phyloP scores from a whole-genome alignment of 1,284 basidiomycete genomes.

The Agaricales sp. region DNA sequence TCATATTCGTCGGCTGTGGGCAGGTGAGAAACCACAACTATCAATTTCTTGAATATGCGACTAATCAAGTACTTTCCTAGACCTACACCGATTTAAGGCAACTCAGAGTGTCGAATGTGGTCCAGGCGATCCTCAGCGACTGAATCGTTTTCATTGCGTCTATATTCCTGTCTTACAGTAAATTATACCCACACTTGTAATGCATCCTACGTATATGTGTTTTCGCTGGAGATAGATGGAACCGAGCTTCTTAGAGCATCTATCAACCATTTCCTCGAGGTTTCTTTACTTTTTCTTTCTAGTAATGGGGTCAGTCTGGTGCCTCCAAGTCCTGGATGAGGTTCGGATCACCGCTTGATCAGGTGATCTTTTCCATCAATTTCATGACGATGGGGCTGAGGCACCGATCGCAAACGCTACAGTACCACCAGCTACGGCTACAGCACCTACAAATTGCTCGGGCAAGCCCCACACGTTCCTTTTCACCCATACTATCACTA shows the following conservation, averaged over 20 bases:
- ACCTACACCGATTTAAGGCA: constrained; percentile 93
- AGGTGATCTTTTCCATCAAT: too few species aligned
- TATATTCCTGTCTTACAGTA: not conserved
- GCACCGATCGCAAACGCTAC: too few species aligned
- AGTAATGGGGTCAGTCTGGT: too few species aligned
- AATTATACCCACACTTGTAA: not conserved
- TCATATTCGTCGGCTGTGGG: constrained; percentile 92
- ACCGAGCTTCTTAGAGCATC: too few species aligned
- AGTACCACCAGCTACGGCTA: too few species aligned
- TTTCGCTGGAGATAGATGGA: too few species aligned
- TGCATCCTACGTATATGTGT: not conserved
- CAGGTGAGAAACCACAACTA: constrained; percentile 57
- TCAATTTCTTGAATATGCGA: not conserved
- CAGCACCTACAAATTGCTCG: too few species aligned
- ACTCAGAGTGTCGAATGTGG: constrained; percentile 84
- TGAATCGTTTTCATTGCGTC: constrained; percentile 18
- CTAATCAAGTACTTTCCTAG: constrained; percentile 25
- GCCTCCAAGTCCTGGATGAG: too few species aligned
- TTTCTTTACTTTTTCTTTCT: too few species aligned
- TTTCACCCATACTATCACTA: not conserved
- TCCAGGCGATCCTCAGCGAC: constrained; percentile 79
- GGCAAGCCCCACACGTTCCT: not conserved
- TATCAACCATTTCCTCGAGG: too few species aligned
- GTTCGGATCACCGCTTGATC: too few species aligned
- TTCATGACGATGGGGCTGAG: too few species aligned